phyloP scores from a whole-genome alignment of 345 rosid genomes.

The Trapa incisa region DNA sequence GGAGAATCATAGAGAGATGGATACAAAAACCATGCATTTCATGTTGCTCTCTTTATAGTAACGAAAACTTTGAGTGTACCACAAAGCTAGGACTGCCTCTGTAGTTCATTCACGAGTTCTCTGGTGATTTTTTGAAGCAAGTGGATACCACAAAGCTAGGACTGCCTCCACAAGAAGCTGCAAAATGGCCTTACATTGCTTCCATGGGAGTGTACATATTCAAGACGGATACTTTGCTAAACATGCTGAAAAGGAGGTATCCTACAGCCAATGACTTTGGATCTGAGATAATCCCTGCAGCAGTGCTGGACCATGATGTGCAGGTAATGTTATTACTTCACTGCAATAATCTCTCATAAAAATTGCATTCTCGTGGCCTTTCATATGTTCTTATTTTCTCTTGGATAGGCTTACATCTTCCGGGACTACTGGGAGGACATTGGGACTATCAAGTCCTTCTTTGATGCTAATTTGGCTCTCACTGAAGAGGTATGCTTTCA shows the following conservation, averaged over 20 bases:
- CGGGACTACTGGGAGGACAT: slow-evolving; percentile 96
- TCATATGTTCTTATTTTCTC: slow-evolving; percentile 1
- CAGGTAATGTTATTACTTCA: slow-evolving; percentile 32
- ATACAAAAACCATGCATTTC: not conserved
- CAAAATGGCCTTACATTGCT: slow-evolving; percentile 57
- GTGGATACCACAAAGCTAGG: slow-evolving; percentile 58
- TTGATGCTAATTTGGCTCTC: slow-evolving; percentile 89
- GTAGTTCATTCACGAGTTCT: not conserved
- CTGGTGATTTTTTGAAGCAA: slow-evolving; percentile 34
- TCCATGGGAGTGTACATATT: slow-evolving; percentile 93
- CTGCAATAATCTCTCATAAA: not conserved
- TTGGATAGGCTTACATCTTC: slow-evolving; percentile 53
- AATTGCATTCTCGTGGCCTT: not conserved
- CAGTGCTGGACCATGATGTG: slow-evolving; percentile 67
- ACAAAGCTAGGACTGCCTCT: no score
- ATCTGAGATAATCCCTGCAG: slow-evolving; percentile 86
- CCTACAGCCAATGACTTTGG: slow-evolving; percentile 89
- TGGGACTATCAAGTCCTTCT: slow-evolving; percentile 78
- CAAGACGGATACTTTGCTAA: slow-evolving; percentile 56
- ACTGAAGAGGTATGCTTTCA: slow-evolving; percentile 58
- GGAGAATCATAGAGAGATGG: not conserved
- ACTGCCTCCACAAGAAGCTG: slow-evolving; percentile 54
- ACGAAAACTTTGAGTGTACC: not conserved
- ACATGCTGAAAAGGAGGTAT: slow-evolving; percentile 59
- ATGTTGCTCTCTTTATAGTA: not conserved